Evolutionary conservation across 1,284 basidiomycete genomes (phyloP).

Genomic region (Ustilago trichophora): DNA sequence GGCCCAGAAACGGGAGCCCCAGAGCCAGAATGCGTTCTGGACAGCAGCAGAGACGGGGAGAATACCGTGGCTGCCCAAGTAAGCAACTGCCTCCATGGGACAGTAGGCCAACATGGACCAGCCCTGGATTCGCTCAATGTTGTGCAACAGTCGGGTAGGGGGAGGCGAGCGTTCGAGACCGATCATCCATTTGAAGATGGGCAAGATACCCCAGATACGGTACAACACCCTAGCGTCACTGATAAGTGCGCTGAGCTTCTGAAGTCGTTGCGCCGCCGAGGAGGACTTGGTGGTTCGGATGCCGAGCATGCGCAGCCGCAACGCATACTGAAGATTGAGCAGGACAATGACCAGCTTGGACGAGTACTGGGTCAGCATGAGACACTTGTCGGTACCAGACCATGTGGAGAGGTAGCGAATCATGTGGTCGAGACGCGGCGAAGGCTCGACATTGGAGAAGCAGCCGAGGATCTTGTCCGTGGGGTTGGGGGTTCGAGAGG

Average conservation of each 20-base stretch:
- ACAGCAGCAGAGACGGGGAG: constrained; percentile 49
- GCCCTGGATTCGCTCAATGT: constrained; percentile 65
- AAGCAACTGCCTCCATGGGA: constrained; percentile 64
- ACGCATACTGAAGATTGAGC: constrained; percentile 54
- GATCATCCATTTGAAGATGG: constrained; percentile 66
- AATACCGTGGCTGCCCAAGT: constrained; percentile 61
- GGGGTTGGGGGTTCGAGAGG: constrained; percentile 27
- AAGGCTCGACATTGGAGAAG: constrained; percentile 58
- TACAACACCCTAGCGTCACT: constrained; percentile 60
- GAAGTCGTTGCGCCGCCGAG: constrained; percentile 39
- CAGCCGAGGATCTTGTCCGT: constrained; percentile 56
- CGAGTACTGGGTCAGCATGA: constrained; percentile 65
- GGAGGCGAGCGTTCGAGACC: constrained; percentile 58
- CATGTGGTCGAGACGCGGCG: constrained; percentile 55
- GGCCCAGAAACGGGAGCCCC: constrained; percentile 60
- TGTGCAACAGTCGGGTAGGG: constrained; percentile 58
- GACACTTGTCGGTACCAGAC: constrained; percentile 63
- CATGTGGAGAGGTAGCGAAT: constrained; percentile 65
- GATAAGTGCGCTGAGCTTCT: constrained; percentile 50
- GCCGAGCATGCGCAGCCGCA: constrained; percentile 52
- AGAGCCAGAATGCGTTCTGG: constrained; percentile 58
- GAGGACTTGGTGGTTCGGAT: constrained; percentile 43
- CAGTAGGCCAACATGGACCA: constrained; percentile 65
- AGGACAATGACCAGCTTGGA: constrained; percentile 59
- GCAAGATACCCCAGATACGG: constrained; percentile 65